These are phyloP conservation scores for Penicillium sp. DNA, from an alignment of 2,329 filamentous ascomycete genomes.

Conservation along the genomic window DNA sequence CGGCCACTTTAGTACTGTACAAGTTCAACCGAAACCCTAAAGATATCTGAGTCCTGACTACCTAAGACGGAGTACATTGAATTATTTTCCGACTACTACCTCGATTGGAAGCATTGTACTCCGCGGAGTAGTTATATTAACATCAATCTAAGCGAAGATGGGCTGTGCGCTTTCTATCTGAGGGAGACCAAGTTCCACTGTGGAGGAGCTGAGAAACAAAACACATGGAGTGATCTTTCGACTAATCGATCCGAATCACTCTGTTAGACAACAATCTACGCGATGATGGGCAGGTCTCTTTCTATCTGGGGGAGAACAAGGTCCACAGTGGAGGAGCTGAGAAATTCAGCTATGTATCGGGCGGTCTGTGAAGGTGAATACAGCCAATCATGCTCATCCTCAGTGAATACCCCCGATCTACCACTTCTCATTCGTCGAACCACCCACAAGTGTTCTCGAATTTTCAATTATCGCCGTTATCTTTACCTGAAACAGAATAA, in stretches of 20 bases:
- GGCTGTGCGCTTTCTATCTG: too few species aligned
- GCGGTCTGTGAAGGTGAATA: too few species aligned
- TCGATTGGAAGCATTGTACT: too few species aligned
- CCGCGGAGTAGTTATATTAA: too few species aligned
- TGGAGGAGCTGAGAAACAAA: too few species aligned
- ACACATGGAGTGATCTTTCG: too few species aligned
- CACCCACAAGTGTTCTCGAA: not conserved
- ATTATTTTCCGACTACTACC: too few species aligned
- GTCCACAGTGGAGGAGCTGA: constrained; percentile 7
- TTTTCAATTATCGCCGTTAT: not conserved
- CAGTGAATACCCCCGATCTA: not conserved
- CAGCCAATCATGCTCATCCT: not conserved
- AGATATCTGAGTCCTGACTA: too few species aligned
- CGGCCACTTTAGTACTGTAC: not conserved
- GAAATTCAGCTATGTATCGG: not conserved
- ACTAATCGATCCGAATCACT: not conserved
- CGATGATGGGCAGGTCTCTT: constrained; percentile 3
- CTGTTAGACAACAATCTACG: not conserved
- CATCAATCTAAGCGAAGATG: too few species aligned
- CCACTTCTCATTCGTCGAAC: not conserved
- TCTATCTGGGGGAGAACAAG: not conserved
- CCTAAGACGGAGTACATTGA: too few species aligned
- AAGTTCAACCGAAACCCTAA: not conserved
- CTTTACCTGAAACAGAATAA: not conserved
- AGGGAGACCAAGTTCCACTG: too few species aligned